Evolutionary conservation across 2,329 filamentous ascomycete genomes (phyloP), one percentile per base, ranked within the genome.

Genomic region (Blastomyces gilchristii): DNA sequence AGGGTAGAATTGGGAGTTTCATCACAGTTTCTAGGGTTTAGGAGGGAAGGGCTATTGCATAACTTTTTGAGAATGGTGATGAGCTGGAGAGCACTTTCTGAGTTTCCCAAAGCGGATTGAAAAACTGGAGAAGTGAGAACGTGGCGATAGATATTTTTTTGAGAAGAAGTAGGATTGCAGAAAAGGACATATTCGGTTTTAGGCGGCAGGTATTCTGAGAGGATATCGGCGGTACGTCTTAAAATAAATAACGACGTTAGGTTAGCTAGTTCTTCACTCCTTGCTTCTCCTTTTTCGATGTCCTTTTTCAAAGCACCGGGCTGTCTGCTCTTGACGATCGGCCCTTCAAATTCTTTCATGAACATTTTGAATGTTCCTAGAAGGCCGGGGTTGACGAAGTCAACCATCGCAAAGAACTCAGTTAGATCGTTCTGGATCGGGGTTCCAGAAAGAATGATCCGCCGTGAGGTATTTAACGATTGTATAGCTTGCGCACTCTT

Each of bases 11-110:
- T 81, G 2, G 78, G 76, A 1, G 74, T 73, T 45, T 81, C 77
- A 47, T 82, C 78, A 3, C 74, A 74, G 25, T 75, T 77, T 63
- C 81, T 82, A 1, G 79, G 75, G 52, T 80, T 79, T 8, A 90
- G 77, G 11, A 89, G 74, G 0, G 81, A 83, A 0, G 87, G 87
- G 66, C 85, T 87, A 71, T 90, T 90, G 78, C 87, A 90, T 22
- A 89, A 79, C 71, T 90, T 90, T 75, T 90, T 90, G 22, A 90
- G 76, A 22, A 89, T 80, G 18, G 84, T 89, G 69, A 90, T 89
- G 16, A 90, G 81, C 68, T 88, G 85, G 1, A 90, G 77, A 2
- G 85, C 83, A 57, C 81, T 81, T 59, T 88, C 85, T 0, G 82
- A 78, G 65, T 81, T 86, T 16, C 85, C 84, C 59, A 89, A 75